Evolutionary conservation across 1,139 yeast species (phyloP).

Genomic region (Petasospora rhodanensis): DNA sequence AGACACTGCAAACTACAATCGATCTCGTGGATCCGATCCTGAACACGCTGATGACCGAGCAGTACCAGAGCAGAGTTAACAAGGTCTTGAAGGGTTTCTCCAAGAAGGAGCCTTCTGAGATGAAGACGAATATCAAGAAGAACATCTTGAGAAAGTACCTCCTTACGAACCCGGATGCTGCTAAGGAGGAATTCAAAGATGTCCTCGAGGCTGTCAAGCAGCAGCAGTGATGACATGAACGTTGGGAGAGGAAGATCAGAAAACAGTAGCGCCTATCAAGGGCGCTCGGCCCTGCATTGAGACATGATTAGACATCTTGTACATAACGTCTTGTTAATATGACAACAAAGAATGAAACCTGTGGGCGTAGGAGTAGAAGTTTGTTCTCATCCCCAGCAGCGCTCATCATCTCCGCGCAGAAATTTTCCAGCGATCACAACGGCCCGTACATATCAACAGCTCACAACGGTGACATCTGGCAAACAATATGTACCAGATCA

Average conservation of each 20-base stretch:
- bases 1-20: slow-evolving; percentile 26
- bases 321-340: too few species aligned
- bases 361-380: too few species aligned
- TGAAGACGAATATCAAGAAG: slow-evolving; percentile 46
- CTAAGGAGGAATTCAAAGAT: slow-evolving; percentile 19
- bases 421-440: too few species aligned
- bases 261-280: too few species aligned
- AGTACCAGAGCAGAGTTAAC: slow-evolving; percentile 28
- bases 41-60: slow-evolving; percentile 32
- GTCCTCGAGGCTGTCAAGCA: slow-evolving; percentile 16
- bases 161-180: slow-evolving; percentile 18
- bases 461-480: too few species aligned
- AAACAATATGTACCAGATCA: slow-evolving; percentile 27
- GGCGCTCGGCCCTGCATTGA: too few species aligned
- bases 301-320: too few species aligned
- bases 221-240: neutral
- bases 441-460: too few species aligned
- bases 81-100: slow-evolving; percentile 27
- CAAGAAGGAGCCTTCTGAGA: slow-evolving; percentile 27
- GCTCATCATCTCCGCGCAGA: too few species aligned
- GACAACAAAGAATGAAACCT: too few species aligned
- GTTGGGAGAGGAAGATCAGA: too few species aligned
- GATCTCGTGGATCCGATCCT: slow-evolving; percentile 32
- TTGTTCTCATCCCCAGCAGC: too few species aligned
- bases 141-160: slow-evolving; percentile 50